Evolutionary conservation across 305 asterid genomes (phyloP).

Genomic region (Coffea humblotiana): DNA sequence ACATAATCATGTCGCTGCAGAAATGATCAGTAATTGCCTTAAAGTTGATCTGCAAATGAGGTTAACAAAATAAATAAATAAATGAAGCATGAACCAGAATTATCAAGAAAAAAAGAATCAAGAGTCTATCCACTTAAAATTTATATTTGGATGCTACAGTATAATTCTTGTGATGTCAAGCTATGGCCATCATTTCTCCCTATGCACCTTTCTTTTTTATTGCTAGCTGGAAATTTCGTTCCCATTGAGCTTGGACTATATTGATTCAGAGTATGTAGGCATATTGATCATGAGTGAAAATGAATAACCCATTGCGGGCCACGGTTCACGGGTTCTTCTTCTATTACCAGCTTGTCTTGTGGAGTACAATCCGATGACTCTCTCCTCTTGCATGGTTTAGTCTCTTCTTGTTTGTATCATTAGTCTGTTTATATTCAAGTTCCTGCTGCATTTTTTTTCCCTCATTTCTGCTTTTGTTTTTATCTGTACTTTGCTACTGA

Average conservation of each 20-base stretch:
- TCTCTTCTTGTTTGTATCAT: background rate
- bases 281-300: conserved; percentile 26
- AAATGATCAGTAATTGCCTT: background rate
- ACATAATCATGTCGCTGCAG: background rate
- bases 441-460: background rate
- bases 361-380: conserved; percentile 16
- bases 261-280: background rate
- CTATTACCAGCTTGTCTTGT: conserved; percentile 52
- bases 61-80: background rate
- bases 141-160: background rate
- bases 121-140: background rate
- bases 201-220: background rate
- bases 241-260: background rate
- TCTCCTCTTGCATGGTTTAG: background rate
- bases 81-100: background rate
- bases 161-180: conserved; percentile 13
- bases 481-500: background rate
- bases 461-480: background rate
- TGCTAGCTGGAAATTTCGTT: conserved; percentile 9
- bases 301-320: conserved; percentile 29
- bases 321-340: conserved; percentile 57
- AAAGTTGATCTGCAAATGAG: background rate
- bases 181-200: conserved; percentile 13
- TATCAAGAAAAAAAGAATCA: background rate
- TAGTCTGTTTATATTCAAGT: background rate